Evolutionary conservation across 352 stramenopile genomes (phyloP), one percentile per base, ranked within the genome.

Genomic region (Phytophthora boehmeriae): DNA sequence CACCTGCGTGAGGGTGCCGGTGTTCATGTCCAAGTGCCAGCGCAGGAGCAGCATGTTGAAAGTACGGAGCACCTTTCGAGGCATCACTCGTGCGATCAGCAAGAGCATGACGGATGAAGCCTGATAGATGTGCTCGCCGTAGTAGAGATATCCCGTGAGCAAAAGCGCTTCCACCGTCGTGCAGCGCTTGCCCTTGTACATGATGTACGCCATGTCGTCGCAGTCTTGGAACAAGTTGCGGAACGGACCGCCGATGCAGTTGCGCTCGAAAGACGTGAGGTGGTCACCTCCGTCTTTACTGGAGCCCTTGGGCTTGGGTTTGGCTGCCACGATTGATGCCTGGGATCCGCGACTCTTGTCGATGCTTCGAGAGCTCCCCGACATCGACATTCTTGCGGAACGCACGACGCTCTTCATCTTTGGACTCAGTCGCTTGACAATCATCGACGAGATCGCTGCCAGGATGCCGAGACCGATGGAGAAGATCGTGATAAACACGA

Each of bases 1-100:
- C 16, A 59, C 48, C 20, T 63, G 50, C 0, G 48, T 63, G 20
- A 73, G 51, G 1, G 41, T 52, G 0, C 63, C 63, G 4, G 38
- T 54, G 5, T 70, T 23, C 19, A 23, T 43, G 42, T 76, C 54
- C 48, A 76, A 11, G 22, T 63, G 58, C 63, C 68, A 76, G 13
- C 68, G 63, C 8, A 76, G 20, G 8, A 73, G 35, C 10, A 76
- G 51, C 43, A 76, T 44, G 42, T 76, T 76, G 50, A 76, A 76
- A 5, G 63, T 73, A 2, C 68, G 63, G 8, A 76, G 45, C n/a
- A 76, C 17, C 35, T 58, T 64, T 25, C 32, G 39, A 0, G 68
- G 68, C 19, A 73, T 11, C 8, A 65, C 13, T 2, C 63, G 59
- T 2, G 63, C 52, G 1, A 70, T 17, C 16, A 76, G 49, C 20